Evolutionary conservation across 108 stramenopile genomes (phyloP).

Genomic region (Stephanodiscus triporus): DNA sequence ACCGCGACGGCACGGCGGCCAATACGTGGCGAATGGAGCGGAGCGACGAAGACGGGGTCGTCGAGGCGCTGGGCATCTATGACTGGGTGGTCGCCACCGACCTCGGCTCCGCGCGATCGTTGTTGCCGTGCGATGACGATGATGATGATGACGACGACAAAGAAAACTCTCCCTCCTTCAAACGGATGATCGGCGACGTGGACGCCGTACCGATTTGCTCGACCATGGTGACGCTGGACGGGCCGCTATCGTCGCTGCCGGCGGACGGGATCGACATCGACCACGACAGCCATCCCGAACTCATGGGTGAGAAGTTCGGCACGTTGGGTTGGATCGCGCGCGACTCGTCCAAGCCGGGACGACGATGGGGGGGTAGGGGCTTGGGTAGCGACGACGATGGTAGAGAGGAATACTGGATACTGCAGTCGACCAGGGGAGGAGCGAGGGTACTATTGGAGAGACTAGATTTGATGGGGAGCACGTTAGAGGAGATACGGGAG

Average conservation of each 20-base stretch:
- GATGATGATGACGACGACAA: conserved; percentile 23
- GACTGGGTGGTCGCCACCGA: conserved; percentile 36
- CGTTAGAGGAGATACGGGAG: conserved; percentile 16
- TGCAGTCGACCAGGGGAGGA: conserved; percentile 30
- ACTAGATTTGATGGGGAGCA: neutral
- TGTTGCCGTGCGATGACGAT: conserved; percentile 7
- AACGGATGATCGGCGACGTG: conserved; percentile 15
- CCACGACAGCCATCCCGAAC: too few relatives aligned
- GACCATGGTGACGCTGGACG: conserved; percentile 37
- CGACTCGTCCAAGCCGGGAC: conserved; percentile 48
- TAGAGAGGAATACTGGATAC: conserved; percentile 35
- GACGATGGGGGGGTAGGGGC: too few relatives aligned
- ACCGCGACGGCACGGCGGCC: too few relatives aligned
- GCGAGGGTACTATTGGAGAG: conserved; percentile 12
- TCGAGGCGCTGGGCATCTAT: too few relatives aligned
- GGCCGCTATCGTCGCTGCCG: conserved; percentile 2
- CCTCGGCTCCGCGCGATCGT: too few relatives aligned
- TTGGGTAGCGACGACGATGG: conserved; percentile 6
- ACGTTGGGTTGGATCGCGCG: conserved; percentile 38
- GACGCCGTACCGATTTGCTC: conserved; percentile 24
- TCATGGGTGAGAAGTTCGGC: conserved; percentile 7
- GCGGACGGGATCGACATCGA: conserved; percentile 30
- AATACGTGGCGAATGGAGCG: too few relatives aligned
- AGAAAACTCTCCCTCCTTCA: conserved; percentile 24
- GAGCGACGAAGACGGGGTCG: too few relatives aligned